Evolutionary conservation across 495 filamentous ascomycete species (phyloP), one percentile per base, ranked within the genome.

Genomic region (Trichoderma virens): DNA sequence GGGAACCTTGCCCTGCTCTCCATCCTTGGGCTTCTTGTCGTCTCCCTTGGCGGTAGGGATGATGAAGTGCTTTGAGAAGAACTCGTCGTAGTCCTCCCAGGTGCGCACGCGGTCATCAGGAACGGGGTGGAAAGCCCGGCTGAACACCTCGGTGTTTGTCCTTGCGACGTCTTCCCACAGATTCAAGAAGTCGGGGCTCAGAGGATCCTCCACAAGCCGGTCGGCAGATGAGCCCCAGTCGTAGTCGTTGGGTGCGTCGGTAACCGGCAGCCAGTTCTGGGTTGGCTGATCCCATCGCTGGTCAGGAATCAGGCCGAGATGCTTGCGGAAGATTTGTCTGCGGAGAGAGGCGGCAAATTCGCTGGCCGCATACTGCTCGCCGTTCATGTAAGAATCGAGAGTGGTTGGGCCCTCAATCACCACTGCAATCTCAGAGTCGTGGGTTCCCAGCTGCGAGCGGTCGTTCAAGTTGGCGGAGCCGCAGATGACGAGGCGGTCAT

Each of bases 391-490:
- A 7, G 86, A 88, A 14, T 84, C 80, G 5, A 97, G 72, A 0
- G 85, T 81, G 2, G 85, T 86, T 2, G 82, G 85, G 74, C 96
- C 93, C 70, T 92, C 87, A 67, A 95, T 86, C 45, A 92, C 74
- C 62, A 91, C 80, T n/a, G 90, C 90, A 66, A 93, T 91, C 66
- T 93, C 90, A 5, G 87, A 90, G 69, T 91, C 88, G 69, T 90
- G 88, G 64, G 76, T 72, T 41, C 93, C 93, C 18, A 96, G 82
- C 74, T 98, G 93, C 25, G 90, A 93, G 66, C 93, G 89, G 75
- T 98, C 93, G 76, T 98, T 98, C 47, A 98, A 75, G 74, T 98
- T 98, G 38, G 93, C 93, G 0, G 90, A 93, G 60, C 93, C 93
- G 75, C 89, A 91, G 72, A 98, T 93, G 32, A 92, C 93, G 61